These are phyloP conservation scores for Acanthamoeba healyi DNA, from an alignment of 208 protist species.

Conservation along the genomic window DNA sequence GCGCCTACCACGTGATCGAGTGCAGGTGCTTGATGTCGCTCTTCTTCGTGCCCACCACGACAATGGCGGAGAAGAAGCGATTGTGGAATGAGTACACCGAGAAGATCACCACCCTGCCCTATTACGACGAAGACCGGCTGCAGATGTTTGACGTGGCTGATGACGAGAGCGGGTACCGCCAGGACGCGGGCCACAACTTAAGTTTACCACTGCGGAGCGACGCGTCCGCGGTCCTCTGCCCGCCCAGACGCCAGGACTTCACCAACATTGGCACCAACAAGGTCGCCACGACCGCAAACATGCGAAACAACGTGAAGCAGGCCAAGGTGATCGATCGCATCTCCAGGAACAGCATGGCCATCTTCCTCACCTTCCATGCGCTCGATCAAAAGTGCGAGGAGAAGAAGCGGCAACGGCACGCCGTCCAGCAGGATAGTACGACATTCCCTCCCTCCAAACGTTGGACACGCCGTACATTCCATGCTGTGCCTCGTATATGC, in stretches of 20 bases:
- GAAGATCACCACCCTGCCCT: not conserved
- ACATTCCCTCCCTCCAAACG: not conserved
- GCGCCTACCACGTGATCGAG: too few species aligned
- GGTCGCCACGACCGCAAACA: not conserved
- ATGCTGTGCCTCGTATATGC: too few species aligned
- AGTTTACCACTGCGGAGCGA: too few species aligned
- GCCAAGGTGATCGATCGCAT: slow-evolving; percentile 1
- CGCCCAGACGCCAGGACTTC: not conserved
- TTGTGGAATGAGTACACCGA: not conserved
- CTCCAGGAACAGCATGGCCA: slow-evolving; percentile 25
- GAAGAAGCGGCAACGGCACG: not conserved
- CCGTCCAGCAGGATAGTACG: not conserved
- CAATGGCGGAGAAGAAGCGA: not conserved
- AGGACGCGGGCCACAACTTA: not conserved
- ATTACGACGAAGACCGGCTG: not conserved
- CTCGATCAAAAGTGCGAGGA: slow-evolving; percentile 14
- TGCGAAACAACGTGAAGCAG: not conserved
- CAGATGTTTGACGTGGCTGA: not conserved
- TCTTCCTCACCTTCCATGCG: slow-evolving; percentile 4
- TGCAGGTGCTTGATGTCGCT: slow-evolving; percentile 10
- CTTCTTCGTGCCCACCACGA: not conserved
- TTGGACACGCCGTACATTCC: too few species aligned
- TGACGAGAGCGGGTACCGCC: not conserved
- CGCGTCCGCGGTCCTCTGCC: too few species aligned
- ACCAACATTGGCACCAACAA: not conserved